These are phyloP conservation scores for Hymenoscyphus scutula DNA, from an alignment of 2,329 filamentous ascomycete species.

Conservation along the genomic window DNA sequence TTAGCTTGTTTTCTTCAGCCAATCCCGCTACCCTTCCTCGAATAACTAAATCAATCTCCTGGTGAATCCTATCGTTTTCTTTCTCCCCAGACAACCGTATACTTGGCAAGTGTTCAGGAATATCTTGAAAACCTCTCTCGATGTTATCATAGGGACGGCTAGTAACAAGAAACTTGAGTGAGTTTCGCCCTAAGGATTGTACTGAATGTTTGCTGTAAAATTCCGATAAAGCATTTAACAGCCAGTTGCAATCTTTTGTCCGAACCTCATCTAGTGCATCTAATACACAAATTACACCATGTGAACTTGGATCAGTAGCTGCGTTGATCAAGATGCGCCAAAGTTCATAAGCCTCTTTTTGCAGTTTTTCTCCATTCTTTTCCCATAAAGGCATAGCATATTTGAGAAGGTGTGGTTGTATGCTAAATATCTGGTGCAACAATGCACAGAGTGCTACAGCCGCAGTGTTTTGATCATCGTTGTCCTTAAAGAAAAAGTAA, in stretches of 20 bases:
- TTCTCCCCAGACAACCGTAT: conserved; percentile 40
- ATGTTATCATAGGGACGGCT: conserved; percentile 38
- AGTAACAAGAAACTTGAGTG: conserved; percentile 40
- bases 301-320: conserved; percentile 30
- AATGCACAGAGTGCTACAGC: conserved; percentile 41
- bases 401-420: conserved; percentile 34
- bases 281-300: conserved; percentile 38
- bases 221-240: conserved; percentile 23
- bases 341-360: conserved; percentile 28
- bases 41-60: conserved; percentile 41
- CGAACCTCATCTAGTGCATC: conserved; percentile 43
- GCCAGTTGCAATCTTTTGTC: conserved; percentile 28
- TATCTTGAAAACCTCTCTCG: conserved; percentile 27
- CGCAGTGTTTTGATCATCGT: conserved; percentile 38
- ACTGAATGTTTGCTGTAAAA: conserved; percentile 10
- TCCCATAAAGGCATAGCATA: conserved; percentile 35
- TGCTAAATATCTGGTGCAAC: conserved; percentile 41
- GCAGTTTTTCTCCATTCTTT: conserved; percentile 33
- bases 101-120: conserved; percentile 28
- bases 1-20: conserved; percentile 2
- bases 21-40: conserved; percentile 11
- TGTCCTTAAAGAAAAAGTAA: conserved; percentile 46
- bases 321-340: conserved; percentile 39
- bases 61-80: conserved; percentile 36
- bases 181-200: background rate